Percentiles rank a stretch among this genome's conserved stretches.
phyloP scores from a whole-genome alignment of 371 early-diverging fungal genomes.

The Mucor piriformis region DNA sequence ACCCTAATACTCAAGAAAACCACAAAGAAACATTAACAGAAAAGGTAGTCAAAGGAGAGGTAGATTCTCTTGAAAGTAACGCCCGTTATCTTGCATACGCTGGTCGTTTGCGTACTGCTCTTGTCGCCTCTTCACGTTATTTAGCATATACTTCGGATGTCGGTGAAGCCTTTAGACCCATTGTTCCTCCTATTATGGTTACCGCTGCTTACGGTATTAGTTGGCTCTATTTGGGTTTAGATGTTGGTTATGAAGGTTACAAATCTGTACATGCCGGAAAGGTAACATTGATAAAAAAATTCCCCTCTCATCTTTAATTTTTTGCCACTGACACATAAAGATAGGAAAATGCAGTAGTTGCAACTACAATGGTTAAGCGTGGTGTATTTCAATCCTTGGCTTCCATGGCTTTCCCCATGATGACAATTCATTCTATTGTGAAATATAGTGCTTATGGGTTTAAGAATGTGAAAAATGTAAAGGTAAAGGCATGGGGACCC shows the following conservation, averaged over 20 bases:
- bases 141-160: conserved; percentile 76
- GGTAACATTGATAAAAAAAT: conserved; percentile 26
- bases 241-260: conserved; percentile 73
- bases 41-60: conserved; percentile 40
- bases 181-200: conserved; percentile 62
- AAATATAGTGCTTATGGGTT: conserved; percentile 67
- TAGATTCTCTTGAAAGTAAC: conserved; percentile 57
- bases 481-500: conserved; percentile 68
- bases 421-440: conserved; percentile 77
- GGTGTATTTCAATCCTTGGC: conserved; percentile 75
- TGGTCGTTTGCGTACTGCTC: conserved; percentile 62
- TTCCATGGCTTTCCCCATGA: conserved; percentile 71
- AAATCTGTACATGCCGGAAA: conserved; percentile 62
- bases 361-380: conserved; percentile 64
- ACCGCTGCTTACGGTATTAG: conserved; percentile 68
- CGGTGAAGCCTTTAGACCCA: conserved; percentile 81
- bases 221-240: conserved; percentile 67
- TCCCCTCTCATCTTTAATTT: background rate
- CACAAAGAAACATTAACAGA: conserved; percentile 19
- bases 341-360: conserved; percentile 51
- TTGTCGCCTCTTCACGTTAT: conserved; percentile 61
- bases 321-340: background rate
- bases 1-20: background rate
- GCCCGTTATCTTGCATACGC: conserved; percentile 73
- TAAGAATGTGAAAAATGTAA: conserved; percentile 53